These are phyloP conservation scores for Psophocarpus tetragonolobus DNA, from an alignment of 306 rosid species.

Conservation along the genomic window DNA sequence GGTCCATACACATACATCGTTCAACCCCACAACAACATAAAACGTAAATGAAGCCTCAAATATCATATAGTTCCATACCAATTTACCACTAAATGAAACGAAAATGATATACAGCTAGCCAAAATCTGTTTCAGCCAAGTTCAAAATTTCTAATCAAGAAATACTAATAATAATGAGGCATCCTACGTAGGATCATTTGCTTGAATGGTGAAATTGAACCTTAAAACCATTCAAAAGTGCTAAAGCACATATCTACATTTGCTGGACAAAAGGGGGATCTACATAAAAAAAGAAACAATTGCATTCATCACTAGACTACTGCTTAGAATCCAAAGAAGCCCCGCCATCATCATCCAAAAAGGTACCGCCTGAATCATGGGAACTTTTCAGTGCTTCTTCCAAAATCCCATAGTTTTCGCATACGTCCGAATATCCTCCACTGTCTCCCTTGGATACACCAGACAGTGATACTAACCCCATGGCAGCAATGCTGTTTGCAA, in stretches of 20 bases:
- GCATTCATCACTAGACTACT: conserved; percentile 30
- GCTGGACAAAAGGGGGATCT: conserved; percentile 24
- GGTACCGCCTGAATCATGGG: conserved; percentile 46
- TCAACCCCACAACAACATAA: neutral
- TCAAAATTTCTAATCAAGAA: neutral
- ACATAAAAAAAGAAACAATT: conserved; percentile 19
- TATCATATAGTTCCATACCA: neutral
- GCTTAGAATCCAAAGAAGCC: conserved; percentile 42
- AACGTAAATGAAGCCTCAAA: neutral
- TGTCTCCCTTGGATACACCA: conserved; percentile 48
- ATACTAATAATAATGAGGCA: conserved; percentile 1
- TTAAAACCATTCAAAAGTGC: conserved; percentile 45
- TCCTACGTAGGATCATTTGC: neutral
- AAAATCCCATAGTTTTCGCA: conserved; percentile 33
- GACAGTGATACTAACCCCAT: conserved; percentile 79
- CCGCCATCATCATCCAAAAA: conserved; percentile 45
- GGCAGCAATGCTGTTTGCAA: conserved; percentile 84
- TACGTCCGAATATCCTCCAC: conserved; percentile 22
- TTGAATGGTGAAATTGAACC: conserved; percentile 24
- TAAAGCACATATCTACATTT: conserved; percentile 50
- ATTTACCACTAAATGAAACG: neutral
- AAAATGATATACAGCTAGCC: neutral
- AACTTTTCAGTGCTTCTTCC: conserved; percentile 39
- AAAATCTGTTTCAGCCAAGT: neutral
- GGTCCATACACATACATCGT: too few species aligned